Evolutionary conservation across 345 rosid species (phyloP).

Genomic region (Gossypium stocksii): DNA sequence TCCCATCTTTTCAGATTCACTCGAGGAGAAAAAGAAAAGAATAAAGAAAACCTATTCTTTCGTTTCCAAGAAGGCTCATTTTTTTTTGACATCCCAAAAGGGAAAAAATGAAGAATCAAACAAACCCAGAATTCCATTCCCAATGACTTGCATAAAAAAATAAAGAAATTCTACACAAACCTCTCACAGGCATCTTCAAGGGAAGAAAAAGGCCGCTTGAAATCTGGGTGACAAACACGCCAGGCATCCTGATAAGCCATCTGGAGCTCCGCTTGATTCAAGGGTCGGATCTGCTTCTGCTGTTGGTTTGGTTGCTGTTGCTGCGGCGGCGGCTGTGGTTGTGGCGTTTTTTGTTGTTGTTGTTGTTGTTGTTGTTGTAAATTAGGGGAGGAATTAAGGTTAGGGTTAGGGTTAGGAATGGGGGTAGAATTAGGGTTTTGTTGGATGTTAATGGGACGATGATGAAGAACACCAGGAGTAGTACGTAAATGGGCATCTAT

Average conservation of each 20-base stretch:
- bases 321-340: slow-evolving; percentile 18
- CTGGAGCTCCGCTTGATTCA: slow-evolving; percentile 73
- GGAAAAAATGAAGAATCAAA: not conserved
- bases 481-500: slow-evolving; percentile 77
- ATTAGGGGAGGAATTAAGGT: slow-evolving; percentile 28
- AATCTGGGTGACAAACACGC: slow-evolving; percentile 88
- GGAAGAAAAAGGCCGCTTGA: slow-evolving; percentile 76
- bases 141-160: not conserved
- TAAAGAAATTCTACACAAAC: slow-evolving; percentile 26
- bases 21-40: not conserved
- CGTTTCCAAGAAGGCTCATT: not conserved
- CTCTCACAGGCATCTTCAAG: slow-evolving; percentile 96
- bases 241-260: slow-evolving; percentile 94
- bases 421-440: slow-evolving; percentile 36
- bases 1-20: not conserved
- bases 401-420: slow-evolving; percentile 15
- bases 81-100: not conserved
- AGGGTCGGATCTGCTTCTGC: slow-evolving; percentile 59
- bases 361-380: slow-evolving; percentile 30
- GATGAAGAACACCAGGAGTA: slow-evolving; percentile 44
- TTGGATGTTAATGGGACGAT: slow-evolving; percentile 35
- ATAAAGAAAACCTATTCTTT: not conserved
- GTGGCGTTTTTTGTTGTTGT: slow-evolving; percentile 23
- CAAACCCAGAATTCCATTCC: not conserved
- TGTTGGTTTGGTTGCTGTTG: slow-evolving; percentile 42